Conservation (phyloP, 768 basidiomycete genomes). For the Tulasnella sp. region DNA sequence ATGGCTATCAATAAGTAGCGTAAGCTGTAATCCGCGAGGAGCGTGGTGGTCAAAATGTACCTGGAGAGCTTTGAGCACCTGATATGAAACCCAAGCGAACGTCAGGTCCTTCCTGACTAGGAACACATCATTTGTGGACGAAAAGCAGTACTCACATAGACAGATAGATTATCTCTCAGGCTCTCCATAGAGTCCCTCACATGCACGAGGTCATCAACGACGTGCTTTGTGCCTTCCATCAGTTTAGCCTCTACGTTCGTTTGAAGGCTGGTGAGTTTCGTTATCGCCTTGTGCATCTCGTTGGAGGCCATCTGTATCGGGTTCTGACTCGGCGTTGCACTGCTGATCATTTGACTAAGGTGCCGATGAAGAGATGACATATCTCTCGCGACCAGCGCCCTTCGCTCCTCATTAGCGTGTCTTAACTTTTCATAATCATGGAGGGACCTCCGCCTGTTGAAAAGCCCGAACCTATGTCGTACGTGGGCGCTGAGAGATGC, state of each 20-base stretch:
- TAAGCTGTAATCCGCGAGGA: too few species aligned
- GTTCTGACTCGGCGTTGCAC: neutral
- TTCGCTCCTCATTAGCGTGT: too few species aligned
- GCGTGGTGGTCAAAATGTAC: too few species aligned
- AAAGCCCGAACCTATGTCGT: too few species aligned
- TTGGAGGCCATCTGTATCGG: neutral
- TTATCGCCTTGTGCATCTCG: neutral
- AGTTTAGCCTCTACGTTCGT: neutral
- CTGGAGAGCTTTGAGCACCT: neutral
- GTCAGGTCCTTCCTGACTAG: neutral
- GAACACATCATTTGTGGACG: too few species aligned
- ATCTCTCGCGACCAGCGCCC: too few species aligned
- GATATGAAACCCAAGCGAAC: neutral
- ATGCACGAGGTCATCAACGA: neutral
- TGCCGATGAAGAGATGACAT: too few species aligned
- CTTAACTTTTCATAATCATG: too few species aligned
- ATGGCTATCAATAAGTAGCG: too few species aligned
- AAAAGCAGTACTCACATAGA: neutral
- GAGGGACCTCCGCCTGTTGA: too few species aligned
- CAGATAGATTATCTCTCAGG: conserved; percentile 1
- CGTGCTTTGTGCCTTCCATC: neutral
- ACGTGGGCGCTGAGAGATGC: too few species aligned
- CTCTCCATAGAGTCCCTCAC: neutral
- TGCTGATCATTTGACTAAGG: neutral
- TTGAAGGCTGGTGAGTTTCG: neutral